Percentiles rank a stretch among this genome's conserved stretches.
Conservation (phyloP, 225 moss, liverwort and hornwort species). For the Thuidium tamariscinum region DNA sequence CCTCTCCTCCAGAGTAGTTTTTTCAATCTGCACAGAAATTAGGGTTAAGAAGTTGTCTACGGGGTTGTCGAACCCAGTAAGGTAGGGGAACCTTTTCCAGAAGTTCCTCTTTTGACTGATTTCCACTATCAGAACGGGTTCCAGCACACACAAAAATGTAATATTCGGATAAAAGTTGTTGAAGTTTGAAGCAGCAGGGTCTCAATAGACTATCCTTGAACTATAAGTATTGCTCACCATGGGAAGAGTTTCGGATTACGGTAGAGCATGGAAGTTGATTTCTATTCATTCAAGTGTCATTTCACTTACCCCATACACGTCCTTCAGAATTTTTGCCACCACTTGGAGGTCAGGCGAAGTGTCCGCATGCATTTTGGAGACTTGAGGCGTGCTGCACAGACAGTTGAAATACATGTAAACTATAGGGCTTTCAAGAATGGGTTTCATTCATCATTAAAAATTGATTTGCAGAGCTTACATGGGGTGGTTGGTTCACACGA, state of each 20-base stretch:
- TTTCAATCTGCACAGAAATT: conserved; percentile 44
- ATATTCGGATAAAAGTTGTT: not conserved
- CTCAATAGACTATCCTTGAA: not conserved
- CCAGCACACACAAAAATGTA: not conserved
- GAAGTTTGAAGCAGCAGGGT: not conserved
- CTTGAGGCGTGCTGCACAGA: conserved; percentile 66
- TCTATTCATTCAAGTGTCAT: not conserved
- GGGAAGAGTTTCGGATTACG: not conserved
- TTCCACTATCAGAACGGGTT: not conserved
- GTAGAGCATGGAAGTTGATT: not conserved
- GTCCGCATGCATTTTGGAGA: conserved; percentile 86
- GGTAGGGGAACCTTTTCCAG: not conserved
- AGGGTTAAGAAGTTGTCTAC: not conserved
- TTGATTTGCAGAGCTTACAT: not conserved
- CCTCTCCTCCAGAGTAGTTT: conserved; percentile 51
- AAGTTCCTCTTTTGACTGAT: not conserved
- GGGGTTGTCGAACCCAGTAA: not conserved
- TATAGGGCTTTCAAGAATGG: not conserved
- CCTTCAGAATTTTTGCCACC: conserved; percentile 58
- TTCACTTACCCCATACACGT: conserved; percentile 57
- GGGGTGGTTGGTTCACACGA: not conserved
- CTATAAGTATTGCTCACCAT: not conserved
- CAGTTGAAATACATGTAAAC: not conserved
- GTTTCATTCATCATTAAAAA: not conserved
- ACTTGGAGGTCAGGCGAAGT: conserved; percentile 57